Evolutionary conservation across 176 grass and related monocot species (phyloP), one percentile per base, ranked within the genome.

Genomic region (Leersia perrieri): DNA sequence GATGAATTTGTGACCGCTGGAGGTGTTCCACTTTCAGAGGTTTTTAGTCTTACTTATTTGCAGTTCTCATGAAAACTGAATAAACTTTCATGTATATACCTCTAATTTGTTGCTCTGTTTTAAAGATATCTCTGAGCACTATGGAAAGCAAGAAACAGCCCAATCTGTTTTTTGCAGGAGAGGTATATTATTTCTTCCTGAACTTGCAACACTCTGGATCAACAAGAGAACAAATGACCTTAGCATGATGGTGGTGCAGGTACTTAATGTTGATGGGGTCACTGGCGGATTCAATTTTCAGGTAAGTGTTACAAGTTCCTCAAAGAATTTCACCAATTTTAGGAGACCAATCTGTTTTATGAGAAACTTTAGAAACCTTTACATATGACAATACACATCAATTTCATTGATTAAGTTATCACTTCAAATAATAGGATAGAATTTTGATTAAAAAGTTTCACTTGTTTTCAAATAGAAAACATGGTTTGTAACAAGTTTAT

Each of bases 281-380:
- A 98, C 95, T 1, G 95, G 95, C 3, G 95, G 92, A 69, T 98
- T 98, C 84, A 98, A 98, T 73, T 95, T 98, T 93, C 92, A 98
- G 92, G 95, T 91, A 79, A 70, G 25, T 4, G 4, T 1, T 69
- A 31, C 0, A 49, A 62, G 29, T 26, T 29, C 62, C 31, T 3
- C 27, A 25, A 10, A 63, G 7, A 20, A 26, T 39, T 60, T 62
- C 44, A 39, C 42, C 77, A 71, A n/a, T 33, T 32, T 42, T 30
- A 32, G 51, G 33, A 44, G 20, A 58, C 1, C 33, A 63, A 30
- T 10, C 49, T 8, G 22, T 62, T 62, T 5, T 12, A 49, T 34
- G 7, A 72, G 2, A 33, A 57, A 53, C 66, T 51, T 58, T 62
- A 31, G 73, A 42, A 13, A 73, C 29, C 26, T 45, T 45, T 45